phyloP scores from a whole-genome alignment of 495 filamentous ascomycete species.

The Xylaria scruposa region DNA sequence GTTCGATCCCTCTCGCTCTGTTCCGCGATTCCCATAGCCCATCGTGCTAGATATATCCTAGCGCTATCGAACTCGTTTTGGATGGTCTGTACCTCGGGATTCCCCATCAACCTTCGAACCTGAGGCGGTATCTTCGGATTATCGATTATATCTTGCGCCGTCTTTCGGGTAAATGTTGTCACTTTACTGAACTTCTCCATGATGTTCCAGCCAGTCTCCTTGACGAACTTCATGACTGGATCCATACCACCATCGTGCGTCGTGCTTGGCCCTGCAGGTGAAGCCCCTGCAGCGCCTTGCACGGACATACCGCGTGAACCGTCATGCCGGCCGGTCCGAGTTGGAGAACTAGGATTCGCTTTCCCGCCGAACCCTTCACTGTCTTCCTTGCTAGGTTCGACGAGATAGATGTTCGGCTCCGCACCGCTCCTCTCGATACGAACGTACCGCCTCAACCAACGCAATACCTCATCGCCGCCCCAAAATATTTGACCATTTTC shows the following conservation, averaged over 20 bases:
- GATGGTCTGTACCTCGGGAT: constrained; percentile 92
- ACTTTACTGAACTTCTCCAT: constrained; percentile 95
- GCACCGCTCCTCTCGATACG: constrained; percentile 79
- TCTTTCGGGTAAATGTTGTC: constrained; percentile 90
- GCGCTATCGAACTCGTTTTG: constrained; percentile 98
- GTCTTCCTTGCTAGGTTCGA: constrained; percentile 87
- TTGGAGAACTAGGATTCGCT: constrained; percentile 49
- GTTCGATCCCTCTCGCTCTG: constrained; percentile 87
- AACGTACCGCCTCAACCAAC: constrained; percentile 88
- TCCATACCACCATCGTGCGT: constrained; percentile 84
- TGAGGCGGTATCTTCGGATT: constrained; percentile 89
- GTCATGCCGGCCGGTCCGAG: constrained; percentile 49
- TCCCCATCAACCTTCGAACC: constrained; percentile 81
- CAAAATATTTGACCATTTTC: constrained; percentile 88
- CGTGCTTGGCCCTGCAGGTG: constrained; percentile 39
- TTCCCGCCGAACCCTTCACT: constrained; percentile 78
- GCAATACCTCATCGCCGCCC: constrained; percentile 94
- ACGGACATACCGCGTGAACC: constrained; percentile 45
- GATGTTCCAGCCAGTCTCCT: constrained; percentile 95
- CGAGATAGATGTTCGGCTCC: constrained; percentile 86
- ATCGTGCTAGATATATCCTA: constrained; percentile 88
- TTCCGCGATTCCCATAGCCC: constrained; percentile 98
- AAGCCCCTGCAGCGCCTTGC: constrained; percentile 33
- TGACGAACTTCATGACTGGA: constrained; percentile 90
- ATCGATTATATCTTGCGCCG: constrained; percentile 89